phyloP scores from a whole-genome alignment of 768 basidiomycete species.

The Nidularia sp. region DNA sequence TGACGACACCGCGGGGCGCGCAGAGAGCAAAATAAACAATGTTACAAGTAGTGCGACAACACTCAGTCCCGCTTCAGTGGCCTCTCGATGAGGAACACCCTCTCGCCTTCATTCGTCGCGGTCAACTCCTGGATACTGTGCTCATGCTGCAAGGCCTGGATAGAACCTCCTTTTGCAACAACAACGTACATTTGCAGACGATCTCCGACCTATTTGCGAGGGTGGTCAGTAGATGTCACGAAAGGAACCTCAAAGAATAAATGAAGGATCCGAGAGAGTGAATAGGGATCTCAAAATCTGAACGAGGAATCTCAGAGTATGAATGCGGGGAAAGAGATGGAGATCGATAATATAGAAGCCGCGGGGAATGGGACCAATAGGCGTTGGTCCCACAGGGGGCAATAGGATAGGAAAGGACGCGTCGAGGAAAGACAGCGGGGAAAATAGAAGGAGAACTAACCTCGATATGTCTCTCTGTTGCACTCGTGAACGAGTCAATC shows the following conservation, averaged over 20 bases:
- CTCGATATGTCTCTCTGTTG: constrained; percentile 98
- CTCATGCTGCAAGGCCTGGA: constrained; percentile 54
- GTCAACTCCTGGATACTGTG: constrained; percentile 63
- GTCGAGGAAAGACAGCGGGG: constrained; percentile 1
- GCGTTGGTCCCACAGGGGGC: not conserved
- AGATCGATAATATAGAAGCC: not conserved
- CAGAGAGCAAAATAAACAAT: constrained; percentile 5
- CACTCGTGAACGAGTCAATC: constrained; percentile 94
- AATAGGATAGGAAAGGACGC: constrained; percentile 5
- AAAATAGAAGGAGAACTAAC: constrained; percentile 32
- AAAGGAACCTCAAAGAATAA: constrained; percentile 3
- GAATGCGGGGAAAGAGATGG: no score
- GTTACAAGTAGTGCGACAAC: constrained; percentile 5
- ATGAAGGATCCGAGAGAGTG: not conserved
- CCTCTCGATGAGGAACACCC: constrained; percentile 70
- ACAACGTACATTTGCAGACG: constrained; percentile 91
- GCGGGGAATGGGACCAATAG: not conserved
- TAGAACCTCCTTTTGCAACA: constrained; percentile 61
- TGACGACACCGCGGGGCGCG: not conserved
- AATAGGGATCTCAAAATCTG: no score
- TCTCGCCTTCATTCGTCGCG: constrained; percentile 58
- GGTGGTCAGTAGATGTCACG: constrained; percentile 6
- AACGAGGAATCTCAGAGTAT: no score
- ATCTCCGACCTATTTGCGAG: constrained; percentile 73
- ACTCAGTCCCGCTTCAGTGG: constrained; percentile 81